A percentile compares a stretch with the other conserved stretches of the same genome.
These are phyloP conservation scores for Calophaca sinica DNA, from an alignment of 306 rosid genomes.

Conservation along the genomic window DNA sequence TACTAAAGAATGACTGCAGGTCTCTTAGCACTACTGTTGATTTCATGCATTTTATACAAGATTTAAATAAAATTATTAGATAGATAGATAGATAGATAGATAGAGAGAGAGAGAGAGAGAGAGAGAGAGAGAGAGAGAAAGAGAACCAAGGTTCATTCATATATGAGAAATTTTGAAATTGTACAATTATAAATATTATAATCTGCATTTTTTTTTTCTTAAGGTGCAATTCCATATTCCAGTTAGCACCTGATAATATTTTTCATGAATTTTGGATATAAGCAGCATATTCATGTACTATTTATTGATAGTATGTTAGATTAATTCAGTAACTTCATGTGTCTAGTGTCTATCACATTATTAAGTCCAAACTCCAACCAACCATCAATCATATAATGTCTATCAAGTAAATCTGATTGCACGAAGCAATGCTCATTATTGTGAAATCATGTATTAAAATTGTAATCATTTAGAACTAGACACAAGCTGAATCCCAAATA, in stretches of 20 bases:
- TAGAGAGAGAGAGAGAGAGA: too few relatives aligned
- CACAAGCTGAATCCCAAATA: constrained; percentile 24
- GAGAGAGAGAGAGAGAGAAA: too few relatives aligned
- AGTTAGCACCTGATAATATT: neutral
- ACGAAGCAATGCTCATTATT: too few relatives aligned
- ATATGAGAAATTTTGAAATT: constrained; percentile 13
- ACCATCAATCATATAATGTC: too few relatives aligned
- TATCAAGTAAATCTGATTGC: too few relatives aligned
- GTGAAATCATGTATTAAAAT: neutral
- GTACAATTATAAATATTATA: neutral
- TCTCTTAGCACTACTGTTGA: constrained; percentile 14
- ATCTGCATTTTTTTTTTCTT: neutral
- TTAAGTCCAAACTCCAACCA: neutral
- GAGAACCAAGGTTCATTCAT: neutral
- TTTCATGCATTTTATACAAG: constrained; percentile 18
- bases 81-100: neutral
- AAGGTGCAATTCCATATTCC: neutral
- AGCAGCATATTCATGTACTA: neutral
- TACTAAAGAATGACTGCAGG: constrained; percentile 19
- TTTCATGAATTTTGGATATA: neutral
- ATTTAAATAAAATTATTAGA: neutral
- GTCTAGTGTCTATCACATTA: neutral
- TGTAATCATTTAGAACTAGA: constrained; percentile 17
- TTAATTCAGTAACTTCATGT: neutral
- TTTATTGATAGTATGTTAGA: neutral